These are phyloP conservation scores for Bipolaris oryzae DNA, from an alignment of 2,329 filamentous ascomycete genomes.

Conservation along the genomic window DNA sequence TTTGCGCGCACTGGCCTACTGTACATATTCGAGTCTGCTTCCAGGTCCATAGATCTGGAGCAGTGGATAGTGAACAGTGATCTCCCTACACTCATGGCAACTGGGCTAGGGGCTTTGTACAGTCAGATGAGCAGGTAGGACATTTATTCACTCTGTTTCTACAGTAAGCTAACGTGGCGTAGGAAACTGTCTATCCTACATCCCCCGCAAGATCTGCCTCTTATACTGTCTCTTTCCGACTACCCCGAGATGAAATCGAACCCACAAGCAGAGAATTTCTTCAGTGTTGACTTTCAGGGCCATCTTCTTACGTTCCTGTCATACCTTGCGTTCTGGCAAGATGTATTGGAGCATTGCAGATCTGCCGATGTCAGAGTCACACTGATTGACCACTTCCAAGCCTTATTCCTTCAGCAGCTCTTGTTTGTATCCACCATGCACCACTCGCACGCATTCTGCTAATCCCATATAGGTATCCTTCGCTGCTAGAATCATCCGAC, in stretches of 20 bases:
- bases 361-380: constrained; percentile 92
- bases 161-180: constrained; percentile 14
- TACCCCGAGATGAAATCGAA: constrained; percentile 75
- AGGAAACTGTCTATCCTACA: constrained; percentile 83
- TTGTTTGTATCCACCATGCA: constrained; percentile 62
- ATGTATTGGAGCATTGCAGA: constrained; percentile 92
- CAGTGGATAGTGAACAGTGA: constrained; percentile 98
- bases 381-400: constrained; percentile 93
- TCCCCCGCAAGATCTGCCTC: constrained; percentile 74
- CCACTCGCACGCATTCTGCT: constrained; percentile 13
- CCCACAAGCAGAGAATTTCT: constrained; percentile 71
- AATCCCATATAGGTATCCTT: constrained; percentile 74
- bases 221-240: constrained; percentile 87
- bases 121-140: constrained; percentile 68
- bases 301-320: constrained; percentile 93
- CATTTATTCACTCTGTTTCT: background rate
- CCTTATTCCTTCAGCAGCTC: constrained; percentile 93
- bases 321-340: constrained; percentile 96
- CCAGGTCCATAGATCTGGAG: constrained; percentile 79
- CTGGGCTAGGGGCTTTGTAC: constrained; percentile 80
- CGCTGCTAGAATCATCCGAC: constrained; percentile 93
- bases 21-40: constrained; percentile 94
- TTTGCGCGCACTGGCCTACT: constrained; percentile 93
- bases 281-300: constrained; percentile 76
- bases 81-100: constrained; percentile 95